A percentile compares a stretch with the other conserved stretches of the same genome.
phyloP scores from a whole-genome alignment of 352 stramenopile genomes.

The Globisporangium abappressorium region DNA sequence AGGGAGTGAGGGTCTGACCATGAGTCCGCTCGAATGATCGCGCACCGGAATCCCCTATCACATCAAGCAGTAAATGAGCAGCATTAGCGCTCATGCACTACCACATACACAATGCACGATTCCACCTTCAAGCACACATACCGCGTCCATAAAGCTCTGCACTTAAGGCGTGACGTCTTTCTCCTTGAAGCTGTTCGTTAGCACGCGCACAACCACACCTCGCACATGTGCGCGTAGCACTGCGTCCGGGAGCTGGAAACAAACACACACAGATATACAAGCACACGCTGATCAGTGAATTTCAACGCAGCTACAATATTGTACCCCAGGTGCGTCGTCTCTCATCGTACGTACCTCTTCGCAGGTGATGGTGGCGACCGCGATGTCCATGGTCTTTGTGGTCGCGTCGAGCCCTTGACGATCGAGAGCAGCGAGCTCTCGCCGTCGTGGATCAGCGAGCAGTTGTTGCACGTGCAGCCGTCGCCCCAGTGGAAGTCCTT shows the following conservation, averaged over 20 bases:
- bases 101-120: no score
- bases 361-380: constrained; percentile 64
- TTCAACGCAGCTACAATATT: no score
- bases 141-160: not conserved
- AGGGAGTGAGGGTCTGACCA: not conserved
- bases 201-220: constrained; percentile 49
- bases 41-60: not conserved
- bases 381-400: constrained; percentile 50
- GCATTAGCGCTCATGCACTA: no score
- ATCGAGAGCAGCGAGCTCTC: constrained; percentile 32
- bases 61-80: not conserved
- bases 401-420: constrained; percentile 35
- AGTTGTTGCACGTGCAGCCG: not conserved
- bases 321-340: not conserved
- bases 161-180: not conserved
- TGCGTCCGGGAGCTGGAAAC: constrained; percentile 41
- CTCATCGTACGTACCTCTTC: constrained; percentile 37
- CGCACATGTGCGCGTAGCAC: constrained; percentile 46
- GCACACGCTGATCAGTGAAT: no score
- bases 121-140: not conserved
- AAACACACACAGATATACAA: not conserved
- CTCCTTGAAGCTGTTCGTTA: constrained; percentile 38
- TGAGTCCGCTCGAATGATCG: not conserved
- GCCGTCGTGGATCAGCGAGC: not conserved
- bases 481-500: not conserved